Conservation (phyloP, 768 basidiomycete genomes). For the Pulveroboletus ravenelii region DNA sequence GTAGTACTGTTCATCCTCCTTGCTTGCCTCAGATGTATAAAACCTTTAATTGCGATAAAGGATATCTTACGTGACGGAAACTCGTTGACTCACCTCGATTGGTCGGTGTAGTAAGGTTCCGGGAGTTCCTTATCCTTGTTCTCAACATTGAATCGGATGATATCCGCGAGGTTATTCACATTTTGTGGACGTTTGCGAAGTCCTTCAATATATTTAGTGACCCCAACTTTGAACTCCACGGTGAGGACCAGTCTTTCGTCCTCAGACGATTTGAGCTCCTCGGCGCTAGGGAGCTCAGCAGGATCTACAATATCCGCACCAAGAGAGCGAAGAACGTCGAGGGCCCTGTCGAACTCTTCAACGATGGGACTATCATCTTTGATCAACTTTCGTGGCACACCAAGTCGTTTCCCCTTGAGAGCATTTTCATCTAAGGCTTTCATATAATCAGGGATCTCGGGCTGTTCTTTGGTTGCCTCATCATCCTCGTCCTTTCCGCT, state of each 20-base stretch:
- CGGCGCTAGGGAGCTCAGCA: constrained; percentile 52
- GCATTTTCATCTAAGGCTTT: constrained; percentile 46
- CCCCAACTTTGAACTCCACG: constrained; percentile 58
- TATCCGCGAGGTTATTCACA: constrained; percentile 49
- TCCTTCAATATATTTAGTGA: constrained; percentile 44
- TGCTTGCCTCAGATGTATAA: constrained; percentile 18
- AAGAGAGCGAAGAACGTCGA: constrained; percentile 34
- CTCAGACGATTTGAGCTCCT: constrained; percentile 42
- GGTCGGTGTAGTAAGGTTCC: constrained; percentile 32
- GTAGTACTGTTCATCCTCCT: constrained; percentile 34
- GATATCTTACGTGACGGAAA: background rate
- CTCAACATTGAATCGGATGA: constrained; percentile 53
- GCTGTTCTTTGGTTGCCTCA: constrained; percentile 48
- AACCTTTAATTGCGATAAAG: constrained; percentile 12
- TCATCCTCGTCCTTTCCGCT: constrained; percentile 52
- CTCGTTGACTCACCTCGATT: constrained; percentile 29
- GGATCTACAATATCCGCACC: constrained; percentile 57
- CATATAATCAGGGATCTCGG: constrained; percentile 52
- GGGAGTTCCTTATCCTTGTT: constrained; percentile 47
- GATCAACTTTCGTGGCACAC: constrained; percentile 43
- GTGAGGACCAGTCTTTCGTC: constrained; percentile 51
- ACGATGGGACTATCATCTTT: constrained; percentile 20
- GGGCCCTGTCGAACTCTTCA: constrained; percentile 37
- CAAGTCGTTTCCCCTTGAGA: constrained; percentile 48
- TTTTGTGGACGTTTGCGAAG: constrained; percentile 53